Percentiles rank a stretch among this genome's conserved stretches.
These are phyloP conservation scores for Sphagnum tenellum DNA, from an alignment of 225 moss, liverwort and hornwort species.

Conservation along the genomic window DNA sequence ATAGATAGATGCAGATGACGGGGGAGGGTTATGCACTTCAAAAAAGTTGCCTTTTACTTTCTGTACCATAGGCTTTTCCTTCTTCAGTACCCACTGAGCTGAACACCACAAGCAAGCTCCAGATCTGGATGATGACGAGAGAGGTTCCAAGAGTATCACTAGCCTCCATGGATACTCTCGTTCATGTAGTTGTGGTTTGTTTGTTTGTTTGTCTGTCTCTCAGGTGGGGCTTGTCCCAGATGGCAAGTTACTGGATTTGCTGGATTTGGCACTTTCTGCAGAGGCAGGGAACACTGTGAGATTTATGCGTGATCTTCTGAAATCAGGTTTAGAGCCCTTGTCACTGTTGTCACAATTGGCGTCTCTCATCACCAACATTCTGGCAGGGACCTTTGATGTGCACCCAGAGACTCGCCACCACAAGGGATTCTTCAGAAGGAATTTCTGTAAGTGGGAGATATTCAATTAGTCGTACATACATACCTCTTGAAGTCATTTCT, in stretches of 20 bases:
- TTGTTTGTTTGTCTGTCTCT: too few species aligned
- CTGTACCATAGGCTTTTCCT: too few species aligned
- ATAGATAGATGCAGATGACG: not conserved
- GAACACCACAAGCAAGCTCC: too few species aligned
- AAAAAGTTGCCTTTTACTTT: too few species aligned
- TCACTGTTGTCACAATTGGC: constrained; percentile 75
- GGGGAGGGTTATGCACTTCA: too few species aligned
- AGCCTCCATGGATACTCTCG: too few species aligned
- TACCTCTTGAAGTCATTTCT: too few species aligned
- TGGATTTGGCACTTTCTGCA: constrained; percentile 76
- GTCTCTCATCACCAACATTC: constrained; percentile 67
- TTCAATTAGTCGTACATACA: too few species aligned
- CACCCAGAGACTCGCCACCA: constrained; percentile 34
- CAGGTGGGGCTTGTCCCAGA: constrained; percentile 67
- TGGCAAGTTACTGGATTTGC: constrained; percentile 50
- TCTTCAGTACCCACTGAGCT: too few species aligned
- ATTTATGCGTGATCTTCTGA: constrained; percentile 65
- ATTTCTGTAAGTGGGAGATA: constrained; percentile 39
- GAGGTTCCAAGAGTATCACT: too few species aligned
- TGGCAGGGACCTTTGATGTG: constrained; percentile 56
- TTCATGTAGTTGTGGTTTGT: too few species aligned
- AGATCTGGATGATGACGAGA: too few species aligned
- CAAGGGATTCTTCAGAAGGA: constrained; percentile 53
- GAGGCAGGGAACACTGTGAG: constrained; percentile 72
- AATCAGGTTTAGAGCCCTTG: constrained; percentile 65